A percentile compares a stretch with the other conserved stretches of the same genome.
Evolutionary conservation across 78 protist species (phyloP).

Genomic region (Dictyostelium intermedium): DNA sequence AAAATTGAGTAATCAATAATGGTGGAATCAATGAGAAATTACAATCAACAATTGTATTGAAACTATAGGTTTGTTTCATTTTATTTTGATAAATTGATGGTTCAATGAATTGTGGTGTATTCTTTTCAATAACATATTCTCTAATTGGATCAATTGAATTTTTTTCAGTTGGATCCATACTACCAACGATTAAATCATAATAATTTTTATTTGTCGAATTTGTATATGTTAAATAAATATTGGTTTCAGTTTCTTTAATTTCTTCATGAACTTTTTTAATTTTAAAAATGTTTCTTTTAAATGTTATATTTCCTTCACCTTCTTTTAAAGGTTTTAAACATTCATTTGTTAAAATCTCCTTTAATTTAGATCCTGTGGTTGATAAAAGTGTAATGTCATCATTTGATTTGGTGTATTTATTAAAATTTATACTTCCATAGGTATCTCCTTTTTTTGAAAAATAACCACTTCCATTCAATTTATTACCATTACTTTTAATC

Average conservation of each 20-base stretch:
- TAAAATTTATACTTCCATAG: neutral
- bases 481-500: neutral
- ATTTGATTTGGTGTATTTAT: neutral
- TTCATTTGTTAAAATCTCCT: conserved; percentile 1
- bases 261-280: neutral
- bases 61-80: neutral
- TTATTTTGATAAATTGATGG: neutral
- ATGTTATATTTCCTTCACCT: conserved; percentile 36
- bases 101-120: neutral
- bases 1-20: conserved; percentile 14
- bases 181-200: conserved; percentile 50
- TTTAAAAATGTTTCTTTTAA: neutral
- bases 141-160: neutral
- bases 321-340: neutral
- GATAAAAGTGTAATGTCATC: neutral
- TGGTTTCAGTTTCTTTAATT: neutral
- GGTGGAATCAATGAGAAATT: neutral
- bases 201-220: neutral
- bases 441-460: conserved; percentile 6
- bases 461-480: neutral
- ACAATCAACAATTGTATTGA: neutral
- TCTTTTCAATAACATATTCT: neutral
- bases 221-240: conserved; percentile 15
- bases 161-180: neutral
- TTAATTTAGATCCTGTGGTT: neutral